Percentiles rank a stretch among this genome's conserved stretches.
Conservation (phyloP, 2,329 filamentous ascomycete genomes). For the Microcyclospora pomicola region DNA sequence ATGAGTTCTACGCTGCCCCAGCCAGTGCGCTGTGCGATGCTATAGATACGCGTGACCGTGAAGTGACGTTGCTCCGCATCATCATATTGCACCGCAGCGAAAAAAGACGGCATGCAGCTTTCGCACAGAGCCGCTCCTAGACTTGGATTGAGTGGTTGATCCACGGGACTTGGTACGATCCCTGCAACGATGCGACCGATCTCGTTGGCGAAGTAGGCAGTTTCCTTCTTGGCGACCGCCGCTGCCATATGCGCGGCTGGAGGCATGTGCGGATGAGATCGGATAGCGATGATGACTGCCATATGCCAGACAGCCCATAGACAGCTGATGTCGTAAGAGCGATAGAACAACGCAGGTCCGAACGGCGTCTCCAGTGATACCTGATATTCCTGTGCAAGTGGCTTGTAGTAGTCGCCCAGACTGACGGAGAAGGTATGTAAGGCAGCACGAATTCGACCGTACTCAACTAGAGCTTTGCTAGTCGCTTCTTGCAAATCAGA, state of each 20-base stretch:
- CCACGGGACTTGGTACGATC: conserved; percentile 35
- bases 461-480: conserved; percentile 59
- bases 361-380: conserved; percentile 58
- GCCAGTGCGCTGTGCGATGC: conserved; percentile 67
- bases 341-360: conserved; percentile 65
- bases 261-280: conserved; percentile 79
- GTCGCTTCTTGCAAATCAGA: conserved; percentile 50
- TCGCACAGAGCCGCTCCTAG: conserved; percentile 75
- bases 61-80: conserved; percentile 60
- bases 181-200: conserved; percentile 74
- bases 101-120: conserved; percentile 68
- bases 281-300: conserved; percentile 66
- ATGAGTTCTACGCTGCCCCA: conserved; percentile 77
- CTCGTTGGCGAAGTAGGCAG: conserved; percentile 54
- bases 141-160: conserved; percentile 54
- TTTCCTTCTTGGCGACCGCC: conserved; percentile 59
- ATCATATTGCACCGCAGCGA: conserved; percentile 69
- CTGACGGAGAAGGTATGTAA: conserved; percentile 53
- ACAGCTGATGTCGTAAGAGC: conserved; percentile 73
- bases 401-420: conserved; percentile 63
- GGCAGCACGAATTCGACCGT: conserved; percentile 58
- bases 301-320: conserved; percentile 83
- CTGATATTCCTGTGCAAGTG: conserved; percentile 54
- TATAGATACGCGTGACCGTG: conserved; percentile 59
- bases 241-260: conserved; percentile 80